Base-by-base conservation (phyloP, 495 filamentous ascomycete species). In the Cairneyella variabilis region DNA sequence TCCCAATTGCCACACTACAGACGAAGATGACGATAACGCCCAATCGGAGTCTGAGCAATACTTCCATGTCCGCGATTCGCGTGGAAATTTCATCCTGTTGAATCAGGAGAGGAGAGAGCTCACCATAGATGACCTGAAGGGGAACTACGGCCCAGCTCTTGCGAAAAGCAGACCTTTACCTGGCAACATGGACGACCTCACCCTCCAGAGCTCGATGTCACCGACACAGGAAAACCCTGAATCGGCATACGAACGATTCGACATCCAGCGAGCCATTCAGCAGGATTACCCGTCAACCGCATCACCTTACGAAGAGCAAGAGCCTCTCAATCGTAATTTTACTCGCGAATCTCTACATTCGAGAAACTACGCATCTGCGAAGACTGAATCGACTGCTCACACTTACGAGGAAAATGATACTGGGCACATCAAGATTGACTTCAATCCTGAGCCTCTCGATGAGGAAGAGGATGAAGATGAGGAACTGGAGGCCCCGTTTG, bases 181-280 rank as follows among this genome's bases (percentile, higher is more conserved):
- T n/a, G n/a, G n/a, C n/a, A n/a, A n/a, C n/a, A n/a, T 53, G 48
- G 54, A 62, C 14, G 59, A 55, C n/a, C 30, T 58, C 17, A 57
- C 53, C 0, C 56, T 56, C 32, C 50, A 51, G 21, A 58, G 53
- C 43, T 49, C 53, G 3, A 23, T 63, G 48, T 57, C 57, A 9
- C 26, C 43, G 11, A 63, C 61, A 9, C 61, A 63, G 22, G 53
- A 57, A 28, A 63, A 63, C 32, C 20, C 53, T 6, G 40, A 40
- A 22, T 59, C 53, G 9, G 56, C 45, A 3, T 63, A 63, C 23
- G 56, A 57, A 27, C 47, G 52, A 34, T 60, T 49, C 18, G 27
- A 43, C 8, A 18, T 57, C 14, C 42, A 30, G 20, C 11, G 22
- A 37, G 7, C 9, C 16, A 1, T 45, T 20, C 27, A 18, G 12